Evolutionary conservation across 768 basidiomycete species (phyloP), one percentile per base, ranked within the genome.

Genomic region (Suillus spraguei): DNA sequence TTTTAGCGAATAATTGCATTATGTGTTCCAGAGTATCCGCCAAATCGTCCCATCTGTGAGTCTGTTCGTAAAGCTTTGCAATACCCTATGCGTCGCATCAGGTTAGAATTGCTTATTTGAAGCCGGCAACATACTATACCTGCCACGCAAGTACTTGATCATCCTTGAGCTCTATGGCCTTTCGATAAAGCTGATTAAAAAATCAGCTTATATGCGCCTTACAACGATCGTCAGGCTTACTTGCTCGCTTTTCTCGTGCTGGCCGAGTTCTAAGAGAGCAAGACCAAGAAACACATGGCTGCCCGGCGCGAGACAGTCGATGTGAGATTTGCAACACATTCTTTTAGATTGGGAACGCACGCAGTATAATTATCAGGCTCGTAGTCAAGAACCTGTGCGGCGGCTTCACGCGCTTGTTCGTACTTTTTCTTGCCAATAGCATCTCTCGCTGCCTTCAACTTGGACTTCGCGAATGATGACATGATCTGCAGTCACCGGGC

Each of bases 231-330:
- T 59, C 55, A 49, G 68, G 70, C 80, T 83, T 85, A 97, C 95
- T 87, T 90, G 86, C 81, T 98, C 95, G 79, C 95, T 91, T 72
- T 88, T 79, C 44, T 87, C 84, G 24, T 79, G 74, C 60, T 91
- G 83, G 33, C 86, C 86, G 2, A 96, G 79, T 71, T 97, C 93
- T 13, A 94, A 79, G 28, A 84, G 80, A 1, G 97, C 88, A 13
- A 97, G 78, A 3, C 89, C 95, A 33, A 93, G 82, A 72, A 95
- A 97, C 28, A 97, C 90, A 72, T 91, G 85, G 5, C 96, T 98
- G 72, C 36, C 20, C 17, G 4, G 50, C 28, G 49, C 58, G 24
- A 42, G 70, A 41, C 60, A 64, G 49, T 36, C 35, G 58, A 33
- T 50, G 39, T 59, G 24, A 65, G 28, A 39, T 32, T 33, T 11